Evolutionary conservation across 495 filamentous ascomycete genomes (phyloP), one percentile per base, ranked within the genome.

Genomic region (Aspergillus panamensis): DNA sequence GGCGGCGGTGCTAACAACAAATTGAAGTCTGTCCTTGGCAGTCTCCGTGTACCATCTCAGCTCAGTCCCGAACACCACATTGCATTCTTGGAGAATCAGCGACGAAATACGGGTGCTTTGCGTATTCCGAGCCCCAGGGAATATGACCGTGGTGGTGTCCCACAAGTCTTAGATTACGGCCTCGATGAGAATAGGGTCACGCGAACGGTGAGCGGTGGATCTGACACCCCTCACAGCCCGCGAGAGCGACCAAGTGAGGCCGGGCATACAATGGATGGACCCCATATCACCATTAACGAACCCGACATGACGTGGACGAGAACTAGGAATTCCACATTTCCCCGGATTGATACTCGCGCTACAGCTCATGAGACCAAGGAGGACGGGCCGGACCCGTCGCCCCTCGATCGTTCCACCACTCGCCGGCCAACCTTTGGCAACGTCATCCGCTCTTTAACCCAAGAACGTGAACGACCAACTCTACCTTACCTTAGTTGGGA

Each of bases 401-500:
- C 62, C 4, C 55, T 68, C 12, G 40, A 8, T 13, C 62, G 66
- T 33, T 47, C 63, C 10, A 54, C 60, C 0, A 71, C 66, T 1
- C 70, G 74, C 40, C 59, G 62, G 44, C 60, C 67, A n/a, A 78
- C 74, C 0, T 58, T 78, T n/a, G 66, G 44, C 31, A 68, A 67
- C 3, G 62, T 78, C 17, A 67, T 72, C 33, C 66, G 75, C 14
- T 74, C 74, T 17, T 33, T 77, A 32, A 78, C 75, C 0, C 66
- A 79, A 51, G 73, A 81, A 53, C 65, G 66, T 48, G 77, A 77
- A 6, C 73, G 68, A 8, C 53, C 77, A 21, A 87, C 87, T 20
- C 77, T 82, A 66, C 92, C 94, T 0, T 98, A 98, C 69, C 80
- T 98, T 20, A 96, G 90, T 68, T 97, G 90, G 85, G 84, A 92